Conservation (phyloP, 345 rosid genomes). For the Firmiana major region DNA sequence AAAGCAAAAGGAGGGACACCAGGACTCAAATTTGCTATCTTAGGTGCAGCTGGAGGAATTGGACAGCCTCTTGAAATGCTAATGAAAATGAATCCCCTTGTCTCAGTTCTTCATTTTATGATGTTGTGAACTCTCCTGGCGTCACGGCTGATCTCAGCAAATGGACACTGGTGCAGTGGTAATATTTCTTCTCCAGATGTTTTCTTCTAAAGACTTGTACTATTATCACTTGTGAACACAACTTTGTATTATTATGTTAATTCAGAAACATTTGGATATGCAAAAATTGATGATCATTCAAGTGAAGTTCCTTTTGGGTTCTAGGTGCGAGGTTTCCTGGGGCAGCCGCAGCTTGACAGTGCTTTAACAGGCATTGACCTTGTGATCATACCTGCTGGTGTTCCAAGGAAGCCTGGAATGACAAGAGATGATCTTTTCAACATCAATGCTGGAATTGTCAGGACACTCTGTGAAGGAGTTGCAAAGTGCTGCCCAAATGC, state of each 20-base stretch:
- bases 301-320: background rate
- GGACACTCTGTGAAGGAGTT: constrained; percentile 71
- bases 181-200: constrained; percentile 9
- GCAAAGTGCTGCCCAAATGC: constrained; percentile 72
- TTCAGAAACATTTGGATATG: background rate
- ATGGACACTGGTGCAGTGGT: constrained; percentile 94
- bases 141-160: constrained; percentile 89
- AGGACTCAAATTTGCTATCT: constrained; percentile 73
- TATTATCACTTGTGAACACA: background rate
- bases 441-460: constrained; percentile 88
- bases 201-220: background rate
- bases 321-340: constrained; percentile 83
- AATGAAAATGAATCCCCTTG: constrained; percentile 77
- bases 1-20: constrained; percentile 71
- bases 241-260: background rate
- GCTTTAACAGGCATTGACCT: constrained; percentile 80
- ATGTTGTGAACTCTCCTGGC: constrained; percentile 77
- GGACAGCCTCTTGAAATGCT: constrained; percentile 69
- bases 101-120: constrained; percentile 79
- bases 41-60: constrained; percentile 83
- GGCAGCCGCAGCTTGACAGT: constrained; percentile 68
- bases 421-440: constrained; percentile 86
- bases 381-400: constrained; percentile 85
- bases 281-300: background rate
- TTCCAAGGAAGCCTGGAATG: constrained; percentile 92